These are phyloP conservation scores for Pichia inconspicua DNA, from an alignment of 1,139 yeast species.

Conservation along the genomic window DNA sequence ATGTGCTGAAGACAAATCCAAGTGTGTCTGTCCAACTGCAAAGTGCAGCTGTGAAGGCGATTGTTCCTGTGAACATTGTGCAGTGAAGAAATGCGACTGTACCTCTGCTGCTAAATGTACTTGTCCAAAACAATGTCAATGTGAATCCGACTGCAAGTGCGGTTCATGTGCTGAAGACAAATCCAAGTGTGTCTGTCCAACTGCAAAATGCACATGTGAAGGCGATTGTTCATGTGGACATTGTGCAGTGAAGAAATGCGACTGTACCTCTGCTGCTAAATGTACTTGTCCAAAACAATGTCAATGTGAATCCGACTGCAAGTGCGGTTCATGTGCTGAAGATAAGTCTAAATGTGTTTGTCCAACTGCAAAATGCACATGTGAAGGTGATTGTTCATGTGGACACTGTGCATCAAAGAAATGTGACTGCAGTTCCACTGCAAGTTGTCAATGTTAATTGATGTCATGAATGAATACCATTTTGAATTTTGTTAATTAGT, in stretches of 20 bases:
- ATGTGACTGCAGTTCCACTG: slow-evolving; percentile 8
- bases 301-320: slow-evolving; percentile 14
- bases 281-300: slow-evolving; percentile 15
- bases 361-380: slow-evolving; percentile 13
- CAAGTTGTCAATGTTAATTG: slow-evolving; percentile 7
- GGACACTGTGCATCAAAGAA: slow-evolving; percentile 7
- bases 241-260: slow-evolving; percentile 6
- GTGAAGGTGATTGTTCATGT: slow-evolving; percentile 13
- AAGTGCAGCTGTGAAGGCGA: slow-evolving; percentile 12
- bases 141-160: slow-evolving; percentile 8
- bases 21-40: slow-evolving; percentile 15
- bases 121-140: slow-evolving; percentile 8
- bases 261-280: slow-evolving; percentile 3
- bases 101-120: not conserved
- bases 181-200: slow-evolving; percentile 12
- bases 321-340: slow-evolving; percentile 13
- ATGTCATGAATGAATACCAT: not conserved
- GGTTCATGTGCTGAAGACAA: slow-evolving; percentile 2
- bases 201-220: slow-evolving; percentile 13
- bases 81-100: slow-evolving; percentile 6
- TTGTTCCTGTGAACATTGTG: slow-evolving; percentile 13
- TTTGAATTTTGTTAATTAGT: not conserved
- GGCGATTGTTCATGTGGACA: slow-evolving; percentile 12
- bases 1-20: slow-evolving; percentile 12
- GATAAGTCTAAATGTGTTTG: slow-evolving; percentile 13